Percentiles rank a stretch among this genome's conserved stretches.
Evolutionary conservation across 2,329 filamentous ascomycete genomes (phyloP).

Genomic region (Colletotrichum sp.): DNA sequence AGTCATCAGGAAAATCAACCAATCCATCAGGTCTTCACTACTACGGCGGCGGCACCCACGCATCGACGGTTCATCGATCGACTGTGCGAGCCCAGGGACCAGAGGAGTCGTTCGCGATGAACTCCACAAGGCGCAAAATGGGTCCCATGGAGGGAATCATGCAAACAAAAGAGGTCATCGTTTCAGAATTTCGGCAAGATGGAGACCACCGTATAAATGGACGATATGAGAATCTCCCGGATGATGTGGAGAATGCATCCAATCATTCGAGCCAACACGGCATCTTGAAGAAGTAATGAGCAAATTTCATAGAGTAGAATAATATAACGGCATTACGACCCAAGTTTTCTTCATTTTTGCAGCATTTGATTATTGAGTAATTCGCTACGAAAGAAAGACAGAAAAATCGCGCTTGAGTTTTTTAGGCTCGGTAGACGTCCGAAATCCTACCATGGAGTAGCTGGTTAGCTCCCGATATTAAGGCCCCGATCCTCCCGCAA

Average conservation of each 20-base stretch:
- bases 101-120: neutral
- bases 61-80: conserved; percentile 8
- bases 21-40: conserved; percentile 8
- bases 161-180: conserved; percentile 18
- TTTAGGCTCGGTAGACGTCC: neutral
- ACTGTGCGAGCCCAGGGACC: neutral
- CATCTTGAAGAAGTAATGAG: conserved; percentile 5
- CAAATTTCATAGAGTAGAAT: neutral
- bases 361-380: neutral
- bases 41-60: conserved; percentile 3
- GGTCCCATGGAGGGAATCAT: conserved; percentile 15
- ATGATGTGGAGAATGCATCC: conserved; percentile 7
- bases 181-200: conserved; percentile 16
- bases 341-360: neutral
- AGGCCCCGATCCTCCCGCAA: neutral
- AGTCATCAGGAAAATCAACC: conserved; percentile 23
- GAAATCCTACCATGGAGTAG: neutral
- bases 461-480: neutral
- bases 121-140: neutral
- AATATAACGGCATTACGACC: neutral
- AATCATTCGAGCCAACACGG: conserved; percentile 8
- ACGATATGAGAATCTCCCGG: conserved; percentile 7
- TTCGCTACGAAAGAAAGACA: neutral
- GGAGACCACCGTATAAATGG: neutral
- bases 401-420: neutral